Conservation (phyloP, 2,329 filamentous ascomycete species). For the Trichoderma arundinaceum region DNA sequence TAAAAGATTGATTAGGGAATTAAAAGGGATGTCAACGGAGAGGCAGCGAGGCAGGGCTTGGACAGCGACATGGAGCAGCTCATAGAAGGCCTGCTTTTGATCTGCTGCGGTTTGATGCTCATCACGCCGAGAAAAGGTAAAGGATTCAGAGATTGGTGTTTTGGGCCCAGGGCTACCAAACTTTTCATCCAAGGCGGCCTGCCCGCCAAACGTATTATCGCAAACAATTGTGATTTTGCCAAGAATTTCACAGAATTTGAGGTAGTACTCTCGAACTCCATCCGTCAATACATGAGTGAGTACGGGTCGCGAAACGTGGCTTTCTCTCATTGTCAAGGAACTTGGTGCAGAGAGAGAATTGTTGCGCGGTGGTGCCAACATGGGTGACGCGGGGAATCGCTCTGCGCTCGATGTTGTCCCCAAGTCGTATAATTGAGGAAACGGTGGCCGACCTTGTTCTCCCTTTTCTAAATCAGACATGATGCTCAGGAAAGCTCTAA, state of each 20-base stretch:
- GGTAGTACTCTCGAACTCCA: constrained; percentile 81
- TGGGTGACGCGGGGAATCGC: constrained; percentile 56
- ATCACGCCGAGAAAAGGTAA: constrained; percentile 85
- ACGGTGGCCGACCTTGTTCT: constrained; percentile 77
- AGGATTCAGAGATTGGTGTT: constrained; percentile 92
- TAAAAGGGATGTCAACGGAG: constrained; percentile 88
- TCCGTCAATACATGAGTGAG: constrained; percentile 71
- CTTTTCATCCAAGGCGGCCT: constrained; percentile 94
- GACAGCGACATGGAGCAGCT: constrained; percentile 91
- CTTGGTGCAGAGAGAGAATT: constrained; percentile 38
- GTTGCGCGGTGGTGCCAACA: constrained; percentile 48
- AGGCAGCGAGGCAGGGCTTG: constrained; percentile 94
- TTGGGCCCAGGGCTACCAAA: constrained; percentile 87
- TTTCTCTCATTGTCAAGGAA: constrained; percentile 59
- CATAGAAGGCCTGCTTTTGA: constrained; percentile 93
- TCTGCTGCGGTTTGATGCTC: constrained; percentile 75
- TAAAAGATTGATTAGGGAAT: constrained; percentile 88
- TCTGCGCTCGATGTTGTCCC: constrained; percentile 47
- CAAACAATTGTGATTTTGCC: constrained; percentile 96
- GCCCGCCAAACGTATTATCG: constrained; percentile 95
- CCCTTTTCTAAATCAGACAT: constrained; percentile 91
- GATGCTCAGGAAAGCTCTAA: constrained; percentile 89
- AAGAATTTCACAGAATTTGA: constrained; percentile 90
- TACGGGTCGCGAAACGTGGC: constrained; percentile 69
- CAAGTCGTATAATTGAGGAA: constrained; percentile 70